Evolutionary conservation across 2,329 filamentous ascomycete species (phyloP).

Genomic region (Gliomastix tumulicola): DNA sequence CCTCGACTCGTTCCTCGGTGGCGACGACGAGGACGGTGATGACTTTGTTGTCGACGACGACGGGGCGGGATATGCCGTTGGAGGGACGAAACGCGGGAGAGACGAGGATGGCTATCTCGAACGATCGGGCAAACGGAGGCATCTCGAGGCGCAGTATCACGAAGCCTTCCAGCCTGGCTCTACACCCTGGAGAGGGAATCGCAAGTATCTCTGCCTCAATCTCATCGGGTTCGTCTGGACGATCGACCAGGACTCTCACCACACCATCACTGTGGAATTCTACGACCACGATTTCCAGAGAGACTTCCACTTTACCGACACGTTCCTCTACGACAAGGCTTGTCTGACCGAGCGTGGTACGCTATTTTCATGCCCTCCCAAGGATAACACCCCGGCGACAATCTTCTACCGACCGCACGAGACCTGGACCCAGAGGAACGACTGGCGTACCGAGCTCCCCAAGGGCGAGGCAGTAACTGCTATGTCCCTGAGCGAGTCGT

Average conservation of each 20-base stretch:
- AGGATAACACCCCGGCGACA: conserved; percentile 58
- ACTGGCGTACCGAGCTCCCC: conserved; percentile 88
- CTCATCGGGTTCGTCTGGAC: conserved; percentile 95
- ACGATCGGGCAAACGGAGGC: conserved; percentile 40
- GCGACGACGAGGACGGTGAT: conserved; percentile 50
- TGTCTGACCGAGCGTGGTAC: conserved; percentile 82
- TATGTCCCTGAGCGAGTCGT: conserved; percentile 86
- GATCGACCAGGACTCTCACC: conserved; percentile 85
- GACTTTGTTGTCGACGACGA: conserved; percentile 95
- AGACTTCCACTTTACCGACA: conserved; percentile 97
- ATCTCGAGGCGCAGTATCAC: conserved; percentile 62
- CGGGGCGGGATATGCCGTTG: conserved; percentile 77
- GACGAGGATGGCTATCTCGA: conserved; percentile 44
- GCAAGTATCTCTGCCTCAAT: conserved; percentile 90
- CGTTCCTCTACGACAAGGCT: conserved; percentile 92
- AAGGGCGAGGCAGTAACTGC: conserved; percentile 79
- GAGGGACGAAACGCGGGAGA: conserved; percentile 41
- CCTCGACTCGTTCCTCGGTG: conserved; percentile 73
- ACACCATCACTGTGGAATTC: conserved; percentile 95
- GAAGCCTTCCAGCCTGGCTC: conserved; percentile 87
- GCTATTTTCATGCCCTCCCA: conserved; percentile 75
- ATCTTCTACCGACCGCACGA: conserved; percentile 98
- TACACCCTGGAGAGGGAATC: conserved; percentile 91
- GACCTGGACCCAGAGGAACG: conserved; percentile 84
- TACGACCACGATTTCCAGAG: conserved; percentile 89